Percentiles rank a stretch among this genome's conserved stretches.
Evolutionary conservation across 441 rosid genomes (phyloP).

Genomic region (Brassica balearica): DNA sequence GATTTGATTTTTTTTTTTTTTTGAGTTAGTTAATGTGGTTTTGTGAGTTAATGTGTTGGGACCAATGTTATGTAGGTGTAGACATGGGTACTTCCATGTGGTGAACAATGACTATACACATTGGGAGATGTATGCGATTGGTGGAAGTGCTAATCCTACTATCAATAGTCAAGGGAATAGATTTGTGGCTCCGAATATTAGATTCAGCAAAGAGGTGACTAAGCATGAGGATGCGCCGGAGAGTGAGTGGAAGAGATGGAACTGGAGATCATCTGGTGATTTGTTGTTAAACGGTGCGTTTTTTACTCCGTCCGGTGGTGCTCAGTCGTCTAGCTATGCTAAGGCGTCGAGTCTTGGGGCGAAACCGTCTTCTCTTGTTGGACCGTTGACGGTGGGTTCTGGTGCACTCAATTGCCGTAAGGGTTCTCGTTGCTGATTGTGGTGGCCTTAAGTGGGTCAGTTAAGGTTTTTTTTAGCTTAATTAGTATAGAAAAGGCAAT

Average conservation of each 20-base stretch:
- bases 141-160: constrained; percentile 72
- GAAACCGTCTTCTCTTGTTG: constrained; percentile 1
- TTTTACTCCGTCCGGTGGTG: not conserved
- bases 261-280: constrained; percentile 56
- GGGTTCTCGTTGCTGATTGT: constrained; percentile 3
- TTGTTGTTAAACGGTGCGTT: constrained; percentile 14
- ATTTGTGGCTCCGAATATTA: constrained; percentile 56
- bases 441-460: constrained; percentile 12
- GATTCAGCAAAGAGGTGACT: constrained; percentile 77
- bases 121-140: constrained; percentile 84
- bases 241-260: constrained; percentile 69
- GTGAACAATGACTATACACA: constrained; percentile 80
- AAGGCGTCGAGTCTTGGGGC: constrained; percentile 6
- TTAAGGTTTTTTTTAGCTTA: not conserved
- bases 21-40: not conserved
- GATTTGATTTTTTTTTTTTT: not conserved
- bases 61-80: constrained; percentile 50
- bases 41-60: not conserved
- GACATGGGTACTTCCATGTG: constrained; percentile 77
- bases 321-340: not conserved
- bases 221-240: constrained; percentile 71
- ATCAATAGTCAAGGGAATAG: constrained; percentile 81
- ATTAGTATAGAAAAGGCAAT: constrained; percentile 37
- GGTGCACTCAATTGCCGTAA: constrained; percentile 7
- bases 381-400: not conserved